Evolutionary conservation across 345 rosid species (phyloP).

Genomic region (Salix caprea): DNA sequence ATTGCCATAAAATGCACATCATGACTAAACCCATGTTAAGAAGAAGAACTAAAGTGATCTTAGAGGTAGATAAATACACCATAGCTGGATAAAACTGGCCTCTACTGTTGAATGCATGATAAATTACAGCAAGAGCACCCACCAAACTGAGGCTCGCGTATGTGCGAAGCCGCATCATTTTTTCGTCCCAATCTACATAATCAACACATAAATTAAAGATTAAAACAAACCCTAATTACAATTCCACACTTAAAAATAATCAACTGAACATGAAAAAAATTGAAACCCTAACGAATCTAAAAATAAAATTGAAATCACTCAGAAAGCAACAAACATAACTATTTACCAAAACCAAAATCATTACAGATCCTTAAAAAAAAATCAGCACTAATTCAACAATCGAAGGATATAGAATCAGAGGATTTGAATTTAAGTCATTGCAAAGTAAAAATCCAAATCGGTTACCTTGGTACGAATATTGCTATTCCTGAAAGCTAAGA

Average conservation of each 20-base stretch:
- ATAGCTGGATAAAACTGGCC: slow-evolving; percentile 90
- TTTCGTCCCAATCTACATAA: background rate
- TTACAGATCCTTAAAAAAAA: no score
- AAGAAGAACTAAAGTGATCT: slow-evolving; percentile 70
- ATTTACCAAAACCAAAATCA: no score
- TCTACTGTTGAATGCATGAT: slow-evolving; percentile 79
- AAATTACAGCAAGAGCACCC: slow-evolving; percentile 51
- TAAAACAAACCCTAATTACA: background rate
- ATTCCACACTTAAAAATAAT: background rate
- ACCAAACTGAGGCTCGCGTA: slow-evolving; percentile 64
- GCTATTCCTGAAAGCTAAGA: no score
- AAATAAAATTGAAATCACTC: no score
- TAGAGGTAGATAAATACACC: slow-evolving; percentile 80
- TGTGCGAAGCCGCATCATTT: slow-evolving; percentile 72
- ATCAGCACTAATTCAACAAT: no score
- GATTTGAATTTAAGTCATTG: no score
- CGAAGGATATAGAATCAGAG: no score
- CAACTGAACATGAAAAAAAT: no score
- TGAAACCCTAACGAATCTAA: no score
- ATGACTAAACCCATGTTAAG: slow-evolving; percentile 83
- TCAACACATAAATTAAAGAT: background rate
- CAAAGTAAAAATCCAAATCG: no score
- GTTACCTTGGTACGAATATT: no score
- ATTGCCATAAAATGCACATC: slow-evolving; percentile 76
- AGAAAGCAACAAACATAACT: no score